Evolutionary conservation across 768 basidiomycete species (phyloP), one percentile per base, ranked within the genome.

Genomic region (Collybia sp.): DNA sequence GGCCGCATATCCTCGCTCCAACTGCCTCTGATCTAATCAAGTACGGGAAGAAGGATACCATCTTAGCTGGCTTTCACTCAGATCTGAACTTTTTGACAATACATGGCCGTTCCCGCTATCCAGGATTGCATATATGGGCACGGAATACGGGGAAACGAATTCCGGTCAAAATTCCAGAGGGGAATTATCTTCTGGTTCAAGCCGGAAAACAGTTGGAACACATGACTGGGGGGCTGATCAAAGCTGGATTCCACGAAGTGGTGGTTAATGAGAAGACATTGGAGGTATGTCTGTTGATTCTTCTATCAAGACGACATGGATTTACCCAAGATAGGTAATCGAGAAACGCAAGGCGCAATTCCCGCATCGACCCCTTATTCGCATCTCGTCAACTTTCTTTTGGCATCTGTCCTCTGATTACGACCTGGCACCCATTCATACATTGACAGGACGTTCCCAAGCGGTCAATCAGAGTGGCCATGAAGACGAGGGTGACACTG

Each of bases 351-450:
- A 75, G 53, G 52, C 53, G 10, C 70, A 77, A 48, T 71, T 68
- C 48, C 83, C 91, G 2, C 74, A 80, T 44, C 82, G 94, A n/a
- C 94, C 94, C 11, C 70, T 87, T 31, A 90, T 94, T 53, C 85
- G 94, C n/a, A 93, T 98, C 52, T 94, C 93, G 2, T 94, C 91
- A 1, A 97, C 93, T 0, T 93, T 94, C 65, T 96, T 96, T 72
- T 95, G 88, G 88, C 92, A 93, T 58, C 75, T 96, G 11, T 89
- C 83, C 0, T 92, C 93, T 1, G 89, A 93, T 61, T 81, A 79
- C 47, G 82, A 88, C 43, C 74, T 93, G n/a, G 68, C 64, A 6
- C 82, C 88, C 2, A 76, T 92, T 2, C 75, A 79, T 6, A 52
- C 61, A 0, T 68, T 94, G 16, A 54, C 62, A 9, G 64, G 68